phyloP scores from a whole-genome alignment of 768 basidiomycete genomes.

The Peribolospora kevripleyi region DNA sequence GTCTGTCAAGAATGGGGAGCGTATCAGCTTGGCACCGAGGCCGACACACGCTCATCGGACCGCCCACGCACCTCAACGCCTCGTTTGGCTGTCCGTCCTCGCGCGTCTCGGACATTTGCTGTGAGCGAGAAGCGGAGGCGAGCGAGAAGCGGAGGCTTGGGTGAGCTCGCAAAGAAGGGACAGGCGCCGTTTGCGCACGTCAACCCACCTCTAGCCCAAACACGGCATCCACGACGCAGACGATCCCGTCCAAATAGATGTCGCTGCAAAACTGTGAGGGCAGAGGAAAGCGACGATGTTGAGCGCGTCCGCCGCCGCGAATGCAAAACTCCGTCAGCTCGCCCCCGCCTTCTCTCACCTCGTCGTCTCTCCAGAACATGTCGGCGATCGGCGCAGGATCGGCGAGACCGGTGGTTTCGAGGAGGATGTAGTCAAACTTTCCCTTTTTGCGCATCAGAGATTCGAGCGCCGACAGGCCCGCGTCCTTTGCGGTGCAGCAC shows the following conservation, averaged over 20 bases:
- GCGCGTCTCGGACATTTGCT: constrained; percentile 10
- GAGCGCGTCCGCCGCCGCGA: neutral
- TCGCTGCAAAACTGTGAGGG: neutral
- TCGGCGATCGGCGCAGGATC: constrained; percentile 37
- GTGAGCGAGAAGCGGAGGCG: neutral
- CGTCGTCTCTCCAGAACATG: constrained; percentile 10
- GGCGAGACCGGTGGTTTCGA: constrained; percentile 87
- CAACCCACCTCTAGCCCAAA: constrained; percentile 10
- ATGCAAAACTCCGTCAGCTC: neutral
- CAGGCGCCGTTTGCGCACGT: neutral
- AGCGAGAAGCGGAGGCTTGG: no score
- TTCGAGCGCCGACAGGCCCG: constrained; percentile 78
- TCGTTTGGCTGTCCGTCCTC: constrained; percentile 9
- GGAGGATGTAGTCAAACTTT: constrained; percentile 75
- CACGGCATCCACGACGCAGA: constrained; percentile 8
- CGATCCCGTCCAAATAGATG: constrained; percentile 8
- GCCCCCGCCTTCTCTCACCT: neutral
- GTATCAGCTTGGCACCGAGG: neutral
- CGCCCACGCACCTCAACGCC: constrained; percentile 5
- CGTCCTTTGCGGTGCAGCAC: constrained; percentile 94
- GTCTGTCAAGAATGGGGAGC: constrained; percentile 27
- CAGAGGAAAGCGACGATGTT: neutral
- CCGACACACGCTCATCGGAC: constrained; percentile 3
- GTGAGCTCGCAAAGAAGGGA: neutral
- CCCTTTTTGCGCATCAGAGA: constrained; percentile 62